Conservation (phyloP, 2,329 filamentous ascomycete genomes). For the Sporothrix pallida region DNA sequence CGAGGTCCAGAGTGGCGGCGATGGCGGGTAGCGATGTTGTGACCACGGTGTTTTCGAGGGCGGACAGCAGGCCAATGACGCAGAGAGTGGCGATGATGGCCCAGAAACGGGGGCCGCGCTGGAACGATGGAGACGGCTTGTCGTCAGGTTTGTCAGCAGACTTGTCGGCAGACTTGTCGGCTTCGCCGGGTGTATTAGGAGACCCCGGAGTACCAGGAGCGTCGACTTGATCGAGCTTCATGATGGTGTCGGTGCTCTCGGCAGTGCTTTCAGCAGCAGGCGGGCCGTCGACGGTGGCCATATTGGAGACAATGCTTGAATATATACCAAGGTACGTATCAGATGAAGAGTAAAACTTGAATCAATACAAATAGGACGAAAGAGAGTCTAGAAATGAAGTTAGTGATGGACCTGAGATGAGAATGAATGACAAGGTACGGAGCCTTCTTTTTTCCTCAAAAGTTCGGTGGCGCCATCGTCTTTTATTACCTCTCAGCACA, state of each 20-base stretch:
- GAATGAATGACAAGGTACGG: neutral
- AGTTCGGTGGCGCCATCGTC: neutral
- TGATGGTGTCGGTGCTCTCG: slow-evolving; percentile 11
- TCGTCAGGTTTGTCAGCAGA: neutral
- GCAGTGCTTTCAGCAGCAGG: neutral
- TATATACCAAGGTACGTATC: neutral
- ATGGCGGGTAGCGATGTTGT: neutral
- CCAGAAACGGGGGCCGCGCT: slow-evolving; percentile 31
- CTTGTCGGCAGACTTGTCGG: neutral
- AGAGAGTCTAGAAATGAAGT: neutral
- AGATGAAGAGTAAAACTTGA: neutral
- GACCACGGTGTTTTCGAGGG: slow-evolving; percentile 41
- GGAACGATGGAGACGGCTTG: neutral
- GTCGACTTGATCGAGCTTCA: neutral
- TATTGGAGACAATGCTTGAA: neutral
- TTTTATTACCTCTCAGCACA: neutral
- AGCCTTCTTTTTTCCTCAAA: neutral
- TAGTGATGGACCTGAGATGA: neutral
- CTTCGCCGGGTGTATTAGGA: too few relatives aligned
- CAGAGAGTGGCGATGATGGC: slow-evolving; percentile 30
- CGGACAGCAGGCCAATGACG: slow-evolving; percentile 28
- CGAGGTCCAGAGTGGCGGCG: neutral
- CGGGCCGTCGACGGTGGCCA: neutral
- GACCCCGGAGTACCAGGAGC: too few relatives aligned
- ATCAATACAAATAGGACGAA: neutral